Conservation (phyloP, 1,284 basidiomycete species). For the Cutaneotrichosporon sp. region DNA sequence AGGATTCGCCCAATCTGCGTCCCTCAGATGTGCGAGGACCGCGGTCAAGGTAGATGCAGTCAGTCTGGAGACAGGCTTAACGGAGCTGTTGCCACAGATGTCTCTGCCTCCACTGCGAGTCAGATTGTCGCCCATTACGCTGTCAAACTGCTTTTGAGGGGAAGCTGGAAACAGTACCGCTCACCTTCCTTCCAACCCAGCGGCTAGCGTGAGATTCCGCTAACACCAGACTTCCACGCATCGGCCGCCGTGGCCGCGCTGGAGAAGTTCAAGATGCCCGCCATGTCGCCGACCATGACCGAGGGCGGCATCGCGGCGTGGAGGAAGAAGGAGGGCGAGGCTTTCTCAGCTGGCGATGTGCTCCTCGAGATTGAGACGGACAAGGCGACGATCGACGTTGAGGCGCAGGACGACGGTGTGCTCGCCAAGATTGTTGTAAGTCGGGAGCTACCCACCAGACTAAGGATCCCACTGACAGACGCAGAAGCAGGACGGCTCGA, state of each 20-base stretch:
- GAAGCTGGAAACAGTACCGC: not conserved
- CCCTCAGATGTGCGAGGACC: not conserved
- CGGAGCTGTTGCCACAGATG: not conserved
- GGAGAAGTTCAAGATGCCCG: conserved; percentile 92
- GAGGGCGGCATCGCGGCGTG: conserved; percentile 96
- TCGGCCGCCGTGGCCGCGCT: conserved; percentile 76
- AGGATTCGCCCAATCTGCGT: not conserved
- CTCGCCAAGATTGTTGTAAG: conserved; percentile 77
- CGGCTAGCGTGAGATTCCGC: not conserved
- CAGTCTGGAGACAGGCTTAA: not conserved
- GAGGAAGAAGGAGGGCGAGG: conserved; percentile 95
- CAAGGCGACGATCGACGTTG: conserved; percentile 99
- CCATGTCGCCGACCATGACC: conserved; percentile 99
- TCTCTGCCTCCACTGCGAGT: not conserved
- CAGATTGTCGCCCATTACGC: not conserved
- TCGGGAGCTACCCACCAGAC: conserved; percentile 13
- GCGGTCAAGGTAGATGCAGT: not conserved
- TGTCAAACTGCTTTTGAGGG: not conserved
- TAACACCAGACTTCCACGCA: conserved; percentile 68
- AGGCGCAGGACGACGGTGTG: conserved; percentile 94
- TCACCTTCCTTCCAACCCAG: not conserved
- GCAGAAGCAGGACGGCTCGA: conserved; percentile 67
- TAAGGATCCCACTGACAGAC: not conserved
- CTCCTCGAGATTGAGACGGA: conserved; percentile 84
- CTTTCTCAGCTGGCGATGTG: conserved; percentile 87